A percentile compares a stretch with the other conserved stretches of the same genome.
phyloP scores from a whole-genome alignment of 257 asterid species.

The Forsythia viridissima region DNA sequence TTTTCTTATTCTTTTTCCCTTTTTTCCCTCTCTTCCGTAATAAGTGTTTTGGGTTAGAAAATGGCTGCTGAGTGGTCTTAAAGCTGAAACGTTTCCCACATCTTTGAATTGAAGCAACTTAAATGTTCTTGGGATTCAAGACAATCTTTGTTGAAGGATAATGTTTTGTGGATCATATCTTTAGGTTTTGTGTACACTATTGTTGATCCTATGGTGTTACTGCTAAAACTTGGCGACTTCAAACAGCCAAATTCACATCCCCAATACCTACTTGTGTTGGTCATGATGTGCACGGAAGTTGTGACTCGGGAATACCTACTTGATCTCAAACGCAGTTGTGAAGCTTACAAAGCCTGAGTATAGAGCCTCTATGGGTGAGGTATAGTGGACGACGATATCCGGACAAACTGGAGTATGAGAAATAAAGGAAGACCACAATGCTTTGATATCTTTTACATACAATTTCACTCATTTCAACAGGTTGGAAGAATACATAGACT shows the following conservation, averaged over 20 bases:
- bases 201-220: not conserved
- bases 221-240: not conserved
- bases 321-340: no score
- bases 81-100: not conserved
- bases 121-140: not conserved
- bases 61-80: constrained; percentile 10
- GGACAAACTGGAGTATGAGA: no score
- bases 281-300: not conserved
- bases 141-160: not conserved
- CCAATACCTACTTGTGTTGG: not conserved
- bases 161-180: not conserved
- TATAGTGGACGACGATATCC: no score
- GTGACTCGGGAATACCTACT: no score
- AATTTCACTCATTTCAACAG: no score
- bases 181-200: not conserved
- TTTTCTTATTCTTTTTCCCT: no score
- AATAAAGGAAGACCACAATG: no score
- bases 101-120: not conserved
- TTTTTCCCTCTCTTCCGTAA: not conserved
- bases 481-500: no score
- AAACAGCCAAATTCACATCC: not conserved
- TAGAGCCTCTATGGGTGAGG: no score
- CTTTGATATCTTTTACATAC: no score
- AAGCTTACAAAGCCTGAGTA: no score
- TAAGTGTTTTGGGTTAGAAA: constrained; percentile 3